Evolutionary conservation across 257 asterid genomes (phyloP).

Genomic region (Cinchona pubescens): DNA sequence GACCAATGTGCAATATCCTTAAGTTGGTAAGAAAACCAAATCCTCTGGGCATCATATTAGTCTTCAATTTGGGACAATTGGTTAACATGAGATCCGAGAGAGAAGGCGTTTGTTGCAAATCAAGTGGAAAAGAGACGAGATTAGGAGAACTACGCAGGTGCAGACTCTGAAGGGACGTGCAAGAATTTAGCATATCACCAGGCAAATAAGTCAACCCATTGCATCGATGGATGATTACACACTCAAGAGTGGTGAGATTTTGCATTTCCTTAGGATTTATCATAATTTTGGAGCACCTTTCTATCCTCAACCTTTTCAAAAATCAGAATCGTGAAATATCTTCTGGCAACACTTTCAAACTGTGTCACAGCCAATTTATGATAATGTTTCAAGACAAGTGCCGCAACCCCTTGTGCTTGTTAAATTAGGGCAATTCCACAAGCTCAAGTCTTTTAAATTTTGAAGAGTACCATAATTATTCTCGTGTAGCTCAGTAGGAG

Average conservation of each 20-base stretch:
- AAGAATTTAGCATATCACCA: conserved; percentile 7
- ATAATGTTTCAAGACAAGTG: background rate
- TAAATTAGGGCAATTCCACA: background rate
- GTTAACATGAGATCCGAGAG: background rate
- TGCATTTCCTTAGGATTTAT: background rate
- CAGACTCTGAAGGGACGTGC: background rate
- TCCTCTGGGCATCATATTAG: background rate
- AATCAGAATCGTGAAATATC: background rate
- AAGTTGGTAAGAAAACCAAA: conserved; percentile 6
- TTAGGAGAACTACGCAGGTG: accelerated
- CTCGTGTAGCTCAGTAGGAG: background rate
- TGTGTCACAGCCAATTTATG: background rate
- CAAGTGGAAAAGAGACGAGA: conserved; percentile 1
- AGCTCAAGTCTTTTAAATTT: no score
- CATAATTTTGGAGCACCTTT: background rate
- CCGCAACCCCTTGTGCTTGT: background rate
- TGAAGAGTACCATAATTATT: background rate
- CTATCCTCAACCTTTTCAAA: background rate
- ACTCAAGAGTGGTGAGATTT: background rate
- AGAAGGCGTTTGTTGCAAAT: conserved; percentile 4
- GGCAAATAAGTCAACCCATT: conserved; percentile 16
- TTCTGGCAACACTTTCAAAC: background rate
- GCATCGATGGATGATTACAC: background rate
- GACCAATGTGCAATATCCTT: background rate
- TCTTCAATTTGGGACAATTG: conserved; percentile 11